These are phyloP conservation scores for Emmonsia crescens DNA, from an alignment of 2,329 filamentous ascomycete genomes.

Conservation along the genomic window DNA sequence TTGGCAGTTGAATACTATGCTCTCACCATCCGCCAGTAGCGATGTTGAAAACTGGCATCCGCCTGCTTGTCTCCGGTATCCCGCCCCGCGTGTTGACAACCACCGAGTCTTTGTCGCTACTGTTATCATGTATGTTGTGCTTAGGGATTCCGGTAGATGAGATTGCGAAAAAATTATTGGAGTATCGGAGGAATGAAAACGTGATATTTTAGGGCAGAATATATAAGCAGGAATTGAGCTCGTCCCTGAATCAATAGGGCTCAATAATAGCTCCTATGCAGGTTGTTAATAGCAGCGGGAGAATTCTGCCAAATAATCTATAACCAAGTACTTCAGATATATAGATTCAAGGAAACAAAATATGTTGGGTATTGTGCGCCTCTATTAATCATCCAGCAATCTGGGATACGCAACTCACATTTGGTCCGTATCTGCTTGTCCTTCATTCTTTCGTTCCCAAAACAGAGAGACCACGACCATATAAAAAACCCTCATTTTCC, in stretches of 20 bases:
- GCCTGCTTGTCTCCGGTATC: too few relatives aligned
- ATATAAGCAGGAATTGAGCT: background rate
- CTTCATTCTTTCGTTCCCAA: background rate
- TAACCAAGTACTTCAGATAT: background rate
- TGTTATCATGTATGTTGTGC: background rate
- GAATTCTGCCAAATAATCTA: background rate
- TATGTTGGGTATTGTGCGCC: background rate
- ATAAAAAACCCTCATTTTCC: slow-evolving; percentile 51
- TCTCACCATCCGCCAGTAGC: too few relatives aligned
- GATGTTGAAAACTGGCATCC: too few relatives aligned
- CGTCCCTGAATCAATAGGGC: background rate
- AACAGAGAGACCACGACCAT: background rate
- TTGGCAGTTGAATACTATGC: too few relatives aligned
- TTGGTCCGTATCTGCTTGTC: background rate
- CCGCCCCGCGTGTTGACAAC: too few relatives aligned
- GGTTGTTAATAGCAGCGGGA: background rate
- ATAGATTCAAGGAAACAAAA: background rate
- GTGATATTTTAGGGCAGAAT: background rate
- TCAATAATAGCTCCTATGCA: background rate
- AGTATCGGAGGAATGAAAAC: background rate
- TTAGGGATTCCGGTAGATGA: background rate
- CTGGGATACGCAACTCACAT: background rate
- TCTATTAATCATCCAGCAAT: background rate
- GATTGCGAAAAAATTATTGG: background rate
- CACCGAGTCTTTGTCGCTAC: too few relatives aligned